Conservation (phyloP, 2,329 filamentous ascomycete genomes). For the Myriosclerotinia duriaeana region DNA sequence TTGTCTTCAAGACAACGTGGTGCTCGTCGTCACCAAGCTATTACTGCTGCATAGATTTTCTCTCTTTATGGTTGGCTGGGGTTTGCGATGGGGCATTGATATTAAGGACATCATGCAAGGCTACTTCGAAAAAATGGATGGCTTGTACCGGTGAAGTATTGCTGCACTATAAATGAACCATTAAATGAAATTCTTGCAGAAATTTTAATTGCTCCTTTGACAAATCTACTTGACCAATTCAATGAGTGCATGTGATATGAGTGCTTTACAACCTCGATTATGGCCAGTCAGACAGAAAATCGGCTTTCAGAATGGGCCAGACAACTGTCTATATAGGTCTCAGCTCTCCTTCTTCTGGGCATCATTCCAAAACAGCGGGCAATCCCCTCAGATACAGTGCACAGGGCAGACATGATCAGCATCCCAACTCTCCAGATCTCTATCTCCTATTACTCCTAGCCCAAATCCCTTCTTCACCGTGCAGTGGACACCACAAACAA, state of each 20-base stretch:
- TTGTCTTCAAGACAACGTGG: conserved; percentile 93
- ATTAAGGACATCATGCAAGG: conserved; percentile 30
- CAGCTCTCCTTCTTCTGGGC: no score
- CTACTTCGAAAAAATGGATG: conserved; percentile 31
- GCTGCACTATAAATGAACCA: conserved; percentile 24
- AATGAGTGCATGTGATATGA: not conserved
- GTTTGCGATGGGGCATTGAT: conserved; percentile 35
- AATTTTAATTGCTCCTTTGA: conserved; percentile 11
- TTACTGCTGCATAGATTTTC: conserved; percentile 60
- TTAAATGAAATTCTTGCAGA: conserved; percentile 23
- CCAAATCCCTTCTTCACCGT: no score
- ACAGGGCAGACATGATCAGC: no score
- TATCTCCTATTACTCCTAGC: no score
- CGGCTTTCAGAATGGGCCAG: not conserved
- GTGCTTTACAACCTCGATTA: not conserved
- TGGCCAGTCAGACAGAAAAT: not conserved
- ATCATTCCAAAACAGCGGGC: not conserved
- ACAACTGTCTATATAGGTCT: not conserved
- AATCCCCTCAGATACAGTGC: not conserved
- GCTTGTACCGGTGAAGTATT: conserved; percentile 39
- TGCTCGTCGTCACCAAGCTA: conserved; percentile 61
- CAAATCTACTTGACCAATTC: not conserved
- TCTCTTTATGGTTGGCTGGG: conserved; percentile 34
- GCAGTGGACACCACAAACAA: no score
- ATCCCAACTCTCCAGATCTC: no score